A percentile compares a stretch with the other conserved stretches of the same genome.
phyloP scores from a whole-genome alignment of 257 asterid genomes.

The Rauvolfia tetraphylla region DNA sequence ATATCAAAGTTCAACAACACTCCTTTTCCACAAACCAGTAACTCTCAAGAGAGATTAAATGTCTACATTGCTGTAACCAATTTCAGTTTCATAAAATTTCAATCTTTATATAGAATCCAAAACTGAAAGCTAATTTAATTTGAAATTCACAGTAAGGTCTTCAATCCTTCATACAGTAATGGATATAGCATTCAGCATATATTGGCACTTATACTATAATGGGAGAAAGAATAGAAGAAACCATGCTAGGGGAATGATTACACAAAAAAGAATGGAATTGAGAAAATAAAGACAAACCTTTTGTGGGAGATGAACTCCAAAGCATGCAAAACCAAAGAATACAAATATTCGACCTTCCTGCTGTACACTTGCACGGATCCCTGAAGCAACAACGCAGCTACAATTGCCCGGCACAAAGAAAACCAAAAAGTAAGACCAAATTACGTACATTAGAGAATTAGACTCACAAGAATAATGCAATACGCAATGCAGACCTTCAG shows the following conservation, averaged over 20 bases:
- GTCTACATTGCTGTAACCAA: neutral
- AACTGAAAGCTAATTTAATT: neutral
- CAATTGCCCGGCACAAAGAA: conserved; percentile 20
- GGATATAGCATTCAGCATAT: neutral
- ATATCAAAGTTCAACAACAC: neutral
- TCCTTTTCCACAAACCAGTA: neutral
- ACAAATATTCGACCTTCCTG: conserved; percentile 90
- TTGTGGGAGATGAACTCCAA: conserved; percentile 82
- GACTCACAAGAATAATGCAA: neutral
- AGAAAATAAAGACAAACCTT: conserved; percentile 46
- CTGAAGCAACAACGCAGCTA: conserved; percentile 98
- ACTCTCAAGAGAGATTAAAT: neutral
- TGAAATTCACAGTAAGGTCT: neutral
- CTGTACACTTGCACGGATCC: conserved; percentile 97
- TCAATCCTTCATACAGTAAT: neutral
- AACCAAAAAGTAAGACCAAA: neutral
- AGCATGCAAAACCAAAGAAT: conserved; percentile 83
- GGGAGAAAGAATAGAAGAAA: neutral
- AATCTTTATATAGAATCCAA: neutral
- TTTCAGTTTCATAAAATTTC: neutral
- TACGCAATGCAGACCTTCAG: conserved; percentile 57
- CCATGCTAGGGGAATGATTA: neutral
- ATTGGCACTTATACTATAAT: neutral
- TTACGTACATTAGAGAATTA: neutral
- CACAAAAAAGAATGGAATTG: neutral